Evolutionary conservation across 768 basidiomycete genomes (phyloP), one percentile per base, ranked within the genome.

Genomic region (Gloeopeniophorella convolvens): DNA sequence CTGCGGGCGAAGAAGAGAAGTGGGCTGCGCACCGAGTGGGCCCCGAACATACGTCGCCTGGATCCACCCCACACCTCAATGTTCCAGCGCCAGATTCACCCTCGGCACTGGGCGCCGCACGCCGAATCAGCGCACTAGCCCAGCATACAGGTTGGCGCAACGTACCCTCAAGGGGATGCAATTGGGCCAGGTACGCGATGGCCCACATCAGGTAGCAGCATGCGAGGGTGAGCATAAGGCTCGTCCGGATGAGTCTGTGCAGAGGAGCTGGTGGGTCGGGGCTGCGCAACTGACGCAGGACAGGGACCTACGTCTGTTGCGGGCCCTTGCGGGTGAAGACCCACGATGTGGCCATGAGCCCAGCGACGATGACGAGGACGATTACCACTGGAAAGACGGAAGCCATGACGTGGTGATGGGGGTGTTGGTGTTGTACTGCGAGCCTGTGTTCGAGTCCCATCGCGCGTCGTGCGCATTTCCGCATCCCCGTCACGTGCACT

Each of bases 171-270:
- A 98, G 75, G 31, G 94, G 94, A 63, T 97, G 83, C 43, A 96
- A 67, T 63, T 98, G 94, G 1, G 93, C 92, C 65, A 96, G 75
- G 68, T 95, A 98, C n/a, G 94, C 93, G 62, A 95, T 80, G 71
- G 85, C 85, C 94, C 94, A 98, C 82, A 97, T 84, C 60, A 98
- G 78, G 71, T 93, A 98, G 68, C 89, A 94, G 48, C 78, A 85
- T 3, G 80, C 72, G 15, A 97, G 67, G 2, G 88, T 77, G 54
- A 98, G 78, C 70, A 90, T 73, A 41, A 91, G 63, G 55, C 76
- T 77, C 2, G 91, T 86, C 58, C 94, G 85, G 56, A 93, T 77
- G 44, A 93, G 78, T 50, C 94, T 98, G 42, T 16, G 48, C 5
- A 27, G 24, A 32, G 33, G 13, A 39, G 20, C 30, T 23, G 15